These are phyloP conservation scores for Curvularia hawaiiensis DNA, from an alignment of 2,329 filamentous ascomycete species.

Conservation along the genomic window DNA sequence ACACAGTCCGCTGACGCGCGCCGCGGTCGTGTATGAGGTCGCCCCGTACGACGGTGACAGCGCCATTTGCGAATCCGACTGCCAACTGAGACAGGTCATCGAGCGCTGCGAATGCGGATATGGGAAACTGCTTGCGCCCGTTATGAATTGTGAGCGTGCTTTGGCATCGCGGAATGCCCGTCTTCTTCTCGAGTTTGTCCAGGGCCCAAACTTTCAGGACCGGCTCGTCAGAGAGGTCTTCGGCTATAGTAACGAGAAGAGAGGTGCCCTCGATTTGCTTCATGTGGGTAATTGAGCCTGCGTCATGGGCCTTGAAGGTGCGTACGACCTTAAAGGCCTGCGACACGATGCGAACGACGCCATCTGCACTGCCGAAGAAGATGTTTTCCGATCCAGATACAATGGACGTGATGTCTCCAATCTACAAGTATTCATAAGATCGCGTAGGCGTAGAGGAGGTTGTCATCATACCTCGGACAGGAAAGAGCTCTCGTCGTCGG, in stretches of 20 bases:
- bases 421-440: slow-evolving; percentile 46
- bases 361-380: slow-evolving; percentile 85
- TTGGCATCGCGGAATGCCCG: slow-evolving; percentile 83
- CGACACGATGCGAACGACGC: slow-evolving; percentile 85
- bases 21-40: slow-evolving; percentile 95
- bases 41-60: slow-evolving; percentile 90
- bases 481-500: slow-evolving; percentile 76
- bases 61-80: slow-evolving; percentile 93
- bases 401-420: slow-evolving; percentile 76
- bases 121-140: slow-evolving; percentile 90
- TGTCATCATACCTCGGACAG: slow-evolving; percentile 73
- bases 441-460: slow-evolving; percentile 9
- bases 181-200: slow-evolving; percentile 93
- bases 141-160: slow-evolving; percentile 88
- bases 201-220: slow-evolving; percentile 97
- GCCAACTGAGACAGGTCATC: slow-evolving; percentile 91
- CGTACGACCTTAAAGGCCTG: slow-evolving; percentile 84
- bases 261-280: slow-evolving; percentile 88
- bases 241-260: slow-evolving; percentile 81
- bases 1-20: slow-evolving; percentile 90
- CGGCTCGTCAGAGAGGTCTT: slow-evolving; percentile 87
- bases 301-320: slow-evolving; percentile 85
- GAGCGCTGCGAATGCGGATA: slow-evolving; percentile 86
- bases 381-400: slow-evolving; percentile 88
- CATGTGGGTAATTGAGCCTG: slow-evolving; percentile 84